Base-by-base conservation (phyloP, 345 rosid genomes). In the Limnanthes douglasii region DNA sequence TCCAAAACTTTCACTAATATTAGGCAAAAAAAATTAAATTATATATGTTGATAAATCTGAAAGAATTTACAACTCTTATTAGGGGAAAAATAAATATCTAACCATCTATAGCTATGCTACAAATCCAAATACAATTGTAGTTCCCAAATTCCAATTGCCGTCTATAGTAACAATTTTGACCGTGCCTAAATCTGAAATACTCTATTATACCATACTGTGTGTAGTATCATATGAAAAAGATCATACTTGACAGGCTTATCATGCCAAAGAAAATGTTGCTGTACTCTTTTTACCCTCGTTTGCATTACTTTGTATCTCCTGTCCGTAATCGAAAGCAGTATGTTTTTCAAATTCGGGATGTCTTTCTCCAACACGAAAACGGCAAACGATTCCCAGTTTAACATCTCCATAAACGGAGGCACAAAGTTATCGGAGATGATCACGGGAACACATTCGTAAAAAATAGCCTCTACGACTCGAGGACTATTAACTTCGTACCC, bases 401-500 rank as follows among this genome's bases (percentile, higher is more conserved):
- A 33, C 18, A 73, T 64, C 39, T 82, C 93, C 0, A 75, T 68
- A 49, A 88, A 88, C 0, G 97, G 95, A 21, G 97, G 95, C 39
- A 88, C 75, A 4, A 61, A 88, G 54, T 88, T 79, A 66, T 88
- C 93, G 0, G 97, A 88, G 59, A 88, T 78, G 36, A 88, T 78
- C 31, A 88, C 95, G 0, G 97, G 97, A 41, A 88, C 86, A 34
- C 97, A 88, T 39, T 76, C 95, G 1, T 63, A 73, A 59, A 83
- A 73, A 41, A 88, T 46, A 20, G 97, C 86, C 62, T 88, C 97
- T 44, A 78, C 97, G 3, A 88, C 82, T 30, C 97, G 54, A 15
- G 97, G 97, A 49, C 97, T 83, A 38, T 88, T 83, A 21, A 78
- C 97, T 67, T 83, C 97, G 7, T 69, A 81, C 27, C 97, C 97